Evolutionary conservation across 2,329 filamentous ascomycete genomes (phyloP).

Genomic region (Talaromyces sp.): DNA sequence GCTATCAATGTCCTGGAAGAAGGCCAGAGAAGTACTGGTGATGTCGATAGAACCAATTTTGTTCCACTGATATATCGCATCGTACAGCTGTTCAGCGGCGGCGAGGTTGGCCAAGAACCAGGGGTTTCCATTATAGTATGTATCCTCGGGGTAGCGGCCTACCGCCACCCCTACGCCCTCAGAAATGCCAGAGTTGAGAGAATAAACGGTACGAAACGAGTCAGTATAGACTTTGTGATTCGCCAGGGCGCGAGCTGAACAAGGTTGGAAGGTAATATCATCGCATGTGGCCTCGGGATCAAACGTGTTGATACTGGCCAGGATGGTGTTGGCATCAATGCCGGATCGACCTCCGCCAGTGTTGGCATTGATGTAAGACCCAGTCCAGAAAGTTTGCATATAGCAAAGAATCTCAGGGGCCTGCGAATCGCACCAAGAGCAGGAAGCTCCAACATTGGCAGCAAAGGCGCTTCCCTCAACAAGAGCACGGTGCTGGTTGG

Average conservation of each 20-base stretch:
- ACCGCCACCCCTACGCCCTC: slow-evolving; percentile 35
- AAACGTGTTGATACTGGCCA: slow-evolving; percentile 43
- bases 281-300: slow-evolving; percentile 30
- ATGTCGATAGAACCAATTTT: slow-evolving; percentile 59
- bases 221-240: slow-evolving; percentile 75
- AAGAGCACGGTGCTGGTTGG: slow-evolving; percentile 62
- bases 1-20: slow-evolving; percentile 65
- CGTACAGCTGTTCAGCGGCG: slow-evolving; percentile 75
- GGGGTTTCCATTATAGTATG: slow-evolving; percentile 73
- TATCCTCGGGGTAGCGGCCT: slow-evolving; percentile 67
- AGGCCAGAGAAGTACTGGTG: slow-evolving; percentile 60
- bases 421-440: slow-evolving; percentile 60
- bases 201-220: slow-evolving; percentile 67
- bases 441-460: slow-evolving; percentile 61
- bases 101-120: slow-evolving; percentile 70
- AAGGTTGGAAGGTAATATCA: slow-evolving; percentile 68
- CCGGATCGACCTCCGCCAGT: slow-evolving; percentile 59
- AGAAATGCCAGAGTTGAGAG: slow-evolving; percentile 41
- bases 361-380: slow-evolving; percentile 62
- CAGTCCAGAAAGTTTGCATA: slow-evolving; percentile 69
- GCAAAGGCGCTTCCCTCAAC: slow-evolving; percentile 51
- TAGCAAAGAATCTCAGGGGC: slow-evolving; percentile 71
- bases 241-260: slow-evolving; percentile 61
- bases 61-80: slow-evolving; percentile 69
- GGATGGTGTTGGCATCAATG: slow-evolving; percentile 67